Base-by-base conservation (phyloP, 2,329 filamentous ascomycete species). In the Myriosclerotinia duriaeana region DNA sequence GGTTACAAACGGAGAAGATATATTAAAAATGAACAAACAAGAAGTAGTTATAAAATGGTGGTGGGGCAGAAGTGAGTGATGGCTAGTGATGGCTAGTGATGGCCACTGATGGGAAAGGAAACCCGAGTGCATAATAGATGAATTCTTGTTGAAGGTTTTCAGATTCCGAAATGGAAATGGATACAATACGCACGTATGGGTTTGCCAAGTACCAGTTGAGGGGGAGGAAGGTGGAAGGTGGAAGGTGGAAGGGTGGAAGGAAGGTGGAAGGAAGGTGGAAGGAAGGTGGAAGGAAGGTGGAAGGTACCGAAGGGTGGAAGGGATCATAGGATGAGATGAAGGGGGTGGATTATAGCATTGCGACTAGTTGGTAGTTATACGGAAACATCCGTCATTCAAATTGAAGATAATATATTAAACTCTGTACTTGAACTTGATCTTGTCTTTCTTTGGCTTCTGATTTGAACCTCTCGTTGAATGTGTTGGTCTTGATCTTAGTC, bases 11-110 rank as follows among this genome's bases (percentile, higher is more conserved):
- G 48, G 40, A n/a, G 40, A 26, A 26, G 60, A 63, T 40, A 44
- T 9, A 36, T 63, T 34, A 34, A 22, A 50, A 63, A 40, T 53
- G 38, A 15, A 52, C 46, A 53, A 11, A 48, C n/a, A 53, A 40
- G 48, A 53, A 53, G 50, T 26, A 30, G 6, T 42, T 40, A 44
- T 50, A 38, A 65, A 53, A 36, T 65, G 38, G 60, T 61, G 64
- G 64, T 65, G 64, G 64, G 54, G 54, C 54, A 7, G 48, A n/a
- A 53, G 30, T 40, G 17, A 59, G 40, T 26, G 40, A 44, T 1
- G 40, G 15, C 12, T 8, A 44, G 40, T 7, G 40, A 14, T 8
- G 40, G 40, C 6, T 3, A 9, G 40, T 46, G 12, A 46, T 17
- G 20, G 42, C 6, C 40, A 42, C 42, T 46, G 42, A 53, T 17